Base-by-base conservation (phyloP, 2,329 filamentous ascomycete species). In the Calonectria pseudoreteaudii region DNA sequence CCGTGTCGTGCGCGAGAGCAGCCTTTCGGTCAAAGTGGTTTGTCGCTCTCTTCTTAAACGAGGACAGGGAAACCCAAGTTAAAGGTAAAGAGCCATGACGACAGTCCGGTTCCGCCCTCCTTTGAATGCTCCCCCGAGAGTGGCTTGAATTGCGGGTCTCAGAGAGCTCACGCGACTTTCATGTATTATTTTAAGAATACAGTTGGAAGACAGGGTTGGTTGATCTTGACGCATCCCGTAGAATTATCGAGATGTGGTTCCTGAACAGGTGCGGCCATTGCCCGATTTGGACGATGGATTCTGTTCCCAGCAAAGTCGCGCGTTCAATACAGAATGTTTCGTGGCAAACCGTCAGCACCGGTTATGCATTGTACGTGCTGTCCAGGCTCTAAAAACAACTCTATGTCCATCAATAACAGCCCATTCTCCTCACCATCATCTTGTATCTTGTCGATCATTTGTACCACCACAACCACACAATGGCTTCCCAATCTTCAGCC, bases 401-500 rank as follows among this genome's bases (percentile, higher is more conserved):
- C 28, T 31, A 31, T 31, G 50, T 53, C 28, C 26, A 53, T 18
- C 16, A 53, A 18, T 30, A 53, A 47, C 44, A 13, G n/a, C n/a
- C n/a, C 20, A 13, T 23, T 47, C 44, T 23, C 34, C 36, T 11
- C 20, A 23, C 56, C 44, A 31, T 44, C 56, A 36, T 28, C 71
- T 23, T 26, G 11, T 30, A 20, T n/a, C 34, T 56, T 44, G 36
- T 67, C 44, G 18, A 65, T 65, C 56, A 30, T 65, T n/a, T 28
- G 30, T 52, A 16, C 38, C 58, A 49, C 49, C 53, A 52, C 4
- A 23, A 44, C 50, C 64, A 65, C 60, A 65, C 44, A 47, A 78
- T 78, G 74, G 52, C 73, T 34, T 73, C 73, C n/a, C 44, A 31
- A 60, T 23, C 50, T 23, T 52, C 52, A 13, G 68, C 66, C 26